Percentiles rank a stretch among this genome's conserved stretches.
These are phyloP conservation scores for Salix brachista DNA, from an alignment of 345 rosid genomes.

Conservation along the genomic window DNA sequence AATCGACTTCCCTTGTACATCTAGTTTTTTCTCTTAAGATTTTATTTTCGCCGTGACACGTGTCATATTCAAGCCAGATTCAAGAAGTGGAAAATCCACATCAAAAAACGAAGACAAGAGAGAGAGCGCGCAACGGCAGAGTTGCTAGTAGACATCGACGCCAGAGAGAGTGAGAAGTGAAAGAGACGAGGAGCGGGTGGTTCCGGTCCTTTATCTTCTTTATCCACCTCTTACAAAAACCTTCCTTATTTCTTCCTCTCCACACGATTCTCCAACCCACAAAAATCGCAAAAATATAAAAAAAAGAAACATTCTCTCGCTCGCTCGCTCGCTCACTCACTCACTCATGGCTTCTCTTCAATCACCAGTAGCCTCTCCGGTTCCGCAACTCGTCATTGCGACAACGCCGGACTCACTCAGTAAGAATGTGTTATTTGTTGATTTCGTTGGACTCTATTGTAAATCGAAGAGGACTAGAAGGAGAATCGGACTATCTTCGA, in stretches of 20 bases:
- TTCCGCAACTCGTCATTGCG: background rate
- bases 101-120: too few species aligned
- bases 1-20: too few species aligned
- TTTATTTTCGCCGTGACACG: too few species aligned
- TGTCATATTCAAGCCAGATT: background rate
- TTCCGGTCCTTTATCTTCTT: slow-evolving; percentile 33
- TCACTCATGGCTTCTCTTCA: slow-evolving; percentile 22
- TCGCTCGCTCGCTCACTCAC: slow-evolving; percentile 23
- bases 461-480: slow-evolving; percentile 47
- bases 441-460: slow-evolving; percentile 59
- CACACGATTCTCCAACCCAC: slow-evolving; percentile 14
- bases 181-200: slow-evolving; percentile 48
- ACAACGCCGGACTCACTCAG: slow-evolving; percentile 40
- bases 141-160: slow-evolving; percentile 14
- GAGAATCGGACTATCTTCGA: slow-evolving; percentile 38
- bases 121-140: background rate
- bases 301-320: background rate
- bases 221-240: background rate
- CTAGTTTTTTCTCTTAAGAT: too few species aligned
- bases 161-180: slow-evolving; percentile 3
- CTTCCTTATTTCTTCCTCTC: slow-evolving; percentile 17
- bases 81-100: background rate
- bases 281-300: background rate
- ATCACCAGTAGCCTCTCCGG: slow-evolving; percentile 4
- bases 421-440: slow-evolving; percentile 46